These are phyloP conservation scores for Persicaria maculosa DNA, from an alignment of 148 eudicot genomes.

Conservation along the genomic window DNA sequence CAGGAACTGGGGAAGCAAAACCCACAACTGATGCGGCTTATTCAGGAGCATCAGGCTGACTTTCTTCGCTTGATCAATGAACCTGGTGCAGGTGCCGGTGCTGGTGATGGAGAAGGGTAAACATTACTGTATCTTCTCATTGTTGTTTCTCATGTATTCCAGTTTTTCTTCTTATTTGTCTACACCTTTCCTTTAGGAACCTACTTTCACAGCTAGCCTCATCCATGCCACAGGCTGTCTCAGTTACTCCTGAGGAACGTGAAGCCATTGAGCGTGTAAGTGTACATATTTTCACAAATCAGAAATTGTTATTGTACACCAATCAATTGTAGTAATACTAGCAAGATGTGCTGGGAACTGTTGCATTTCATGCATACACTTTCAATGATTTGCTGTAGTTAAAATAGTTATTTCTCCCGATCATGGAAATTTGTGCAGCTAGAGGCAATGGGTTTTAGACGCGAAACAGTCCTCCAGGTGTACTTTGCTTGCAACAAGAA, in stretches of 20 bases:
- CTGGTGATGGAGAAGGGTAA: conserved; percentile 15
- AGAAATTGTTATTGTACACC: neutral
- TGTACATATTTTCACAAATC: neutral
- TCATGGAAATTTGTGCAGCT: conserved; percentile 39
- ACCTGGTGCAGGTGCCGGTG: conserved; percentile 77
- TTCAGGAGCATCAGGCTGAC: conserved; percentile 84
- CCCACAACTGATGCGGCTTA: conserved; percentile 66
- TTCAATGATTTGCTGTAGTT: neutral
- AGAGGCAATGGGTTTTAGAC: conserved; percentile 76
- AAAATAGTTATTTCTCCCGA: neutral
- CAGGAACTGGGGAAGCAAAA: conserved; percentile 91
- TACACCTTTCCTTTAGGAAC: conserved; percentile 27
- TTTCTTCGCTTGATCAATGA: conserved; percentile 80
- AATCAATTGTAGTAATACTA: neutral
- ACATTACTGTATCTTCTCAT: neutral
- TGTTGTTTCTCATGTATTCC: neutral
- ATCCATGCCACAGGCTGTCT: conserved; percentile 57
- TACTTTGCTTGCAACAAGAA: conserved; percentile 78
- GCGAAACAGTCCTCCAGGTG: conserved; percentile 65
- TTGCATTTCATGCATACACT: neutral
- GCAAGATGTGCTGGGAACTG: neutral
- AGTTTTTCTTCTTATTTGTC: neutral
- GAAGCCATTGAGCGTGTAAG: conserved; percentile 88
- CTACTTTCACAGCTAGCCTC: conserved; percentile 49
- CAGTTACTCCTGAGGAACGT: conserved; percentile 77